Base-by-base conservation (phyloP, 768 basidiomycete species). In the Hebeloma cylindrosporum region DNA sequence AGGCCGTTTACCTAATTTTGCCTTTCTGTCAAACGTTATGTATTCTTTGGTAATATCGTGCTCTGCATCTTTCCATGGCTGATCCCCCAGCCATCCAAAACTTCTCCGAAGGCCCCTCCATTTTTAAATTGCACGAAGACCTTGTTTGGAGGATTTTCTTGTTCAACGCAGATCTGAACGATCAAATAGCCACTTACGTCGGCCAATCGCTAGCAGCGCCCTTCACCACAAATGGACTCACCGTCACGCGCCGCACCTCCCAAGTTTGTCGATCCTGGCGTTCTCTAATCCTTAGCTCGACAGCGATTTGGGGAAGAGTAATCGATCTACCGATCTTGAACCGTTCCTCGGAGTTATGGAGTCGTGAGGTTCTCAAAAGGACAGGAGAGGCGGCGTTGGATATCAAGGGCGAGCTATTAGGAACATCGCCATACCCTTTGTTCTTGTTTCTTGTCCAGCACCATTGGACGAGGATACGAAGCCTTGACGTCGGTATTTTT, bases 181-280 rank as follows among this genome's bases (percentile, higher is more conserved):
- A n/a, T n/a, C n/a, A n/a, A n/a, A n/a, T n/a, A n/a, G n/a, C n/a
- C n/a, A n/a, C n/a, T n/a, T n/a, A n/a, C n/a, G n/a, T n/a, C n/a
- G n/a, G n/a, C n/a, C n/a, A n/a, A n/a, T n/a, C n/a, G n/a, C n/a
- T n/a, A n/a, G n/a, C n/a, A n/a, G n/a, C n/a, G n/a, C n/a, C n/a
- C n/a, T n/a, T n/a, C n/a, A n/a, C n/a, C n/a, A n/a, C n/a, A n/a
- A n/a, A n/a, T n/a, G n/a, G n/a, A n/a, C 27, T 30, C 16, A 38
- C 20, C n/a, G 4, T 39, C 17, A 16, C 22, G 8, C 21, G n/a
- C 1, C 41, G 36, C 16, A 20, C 33, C 13, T 48, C 47, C 16
- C 47, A 48, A 37, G 47, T 48, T 4, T 48, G 47, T 10, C 23
- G 22, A n/a, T 13, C 23, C 18, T 48, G 47, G 47, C 41, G 47